Conservation (phyloP, 441 rosid species). For the Breynia disticha region DNA sequence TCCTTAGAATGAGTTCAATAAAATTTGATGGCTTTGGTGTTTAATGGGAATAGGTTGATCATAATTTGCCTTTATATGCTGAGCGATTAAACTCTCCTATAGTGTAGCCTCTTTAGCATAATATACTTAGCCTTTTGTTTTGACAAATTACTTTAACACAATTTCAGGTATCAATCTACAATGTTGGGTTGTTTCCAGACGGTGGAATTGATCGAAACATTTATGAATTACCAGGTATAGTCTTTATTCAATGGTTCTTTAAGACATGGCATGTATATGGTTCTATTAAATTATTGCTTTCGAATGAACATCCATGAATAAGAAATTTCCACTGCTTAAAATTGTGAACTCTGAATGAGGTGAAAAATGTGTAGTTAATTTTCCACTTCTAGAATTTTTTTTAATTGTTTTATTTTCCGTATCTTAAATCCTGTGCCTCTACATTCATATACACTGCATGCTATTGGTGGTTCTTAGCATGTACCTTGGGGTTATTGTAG, state of each 20-base stretch:
- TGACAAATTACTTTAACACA: constrained; percentile 3
- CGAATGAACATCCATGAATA: too few species aligned
- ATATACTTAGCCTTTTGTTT: background rate
- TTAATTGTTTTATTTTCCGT: too few species aligned
- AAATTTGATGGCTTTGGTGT: too few species aligned
- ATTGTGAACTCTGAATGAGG: background rate
- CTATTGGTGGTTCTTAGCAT: background rate
- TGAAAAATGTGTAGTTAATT: background rate
- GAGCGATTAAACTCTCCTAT: too few species aligned
- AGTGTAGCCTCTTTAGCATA: too few species aligned
- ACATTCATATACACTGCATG: too few species aligned
- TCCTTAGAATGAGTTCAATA: too few species aligned
- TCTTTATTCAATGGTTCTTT: background rate
- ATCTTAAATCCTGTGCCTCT: background rate
- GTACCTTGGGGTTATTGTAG: constrained; percentile 27
- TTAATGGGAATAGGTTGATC: too few species aligned
- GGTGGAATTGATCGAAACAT: constrained; percentile 87
- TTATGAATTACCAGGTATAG: constrained; percentile 94
- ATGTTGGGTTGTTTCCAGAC: constrained; percentile 94
- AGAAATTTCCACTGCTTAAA: background rate
- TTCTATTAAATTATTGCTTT: too few species aligned
- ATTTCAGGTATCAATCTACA: constrained; percentile 87
- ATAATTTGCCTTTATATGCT: too few species aligned
- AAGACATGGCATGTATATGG: background rate
- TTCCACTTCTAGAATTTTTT: background rate